Conservation (phyloP, 2,329 filamentous ascomycete genomes). For the Macrophomina tecta region DNA sequence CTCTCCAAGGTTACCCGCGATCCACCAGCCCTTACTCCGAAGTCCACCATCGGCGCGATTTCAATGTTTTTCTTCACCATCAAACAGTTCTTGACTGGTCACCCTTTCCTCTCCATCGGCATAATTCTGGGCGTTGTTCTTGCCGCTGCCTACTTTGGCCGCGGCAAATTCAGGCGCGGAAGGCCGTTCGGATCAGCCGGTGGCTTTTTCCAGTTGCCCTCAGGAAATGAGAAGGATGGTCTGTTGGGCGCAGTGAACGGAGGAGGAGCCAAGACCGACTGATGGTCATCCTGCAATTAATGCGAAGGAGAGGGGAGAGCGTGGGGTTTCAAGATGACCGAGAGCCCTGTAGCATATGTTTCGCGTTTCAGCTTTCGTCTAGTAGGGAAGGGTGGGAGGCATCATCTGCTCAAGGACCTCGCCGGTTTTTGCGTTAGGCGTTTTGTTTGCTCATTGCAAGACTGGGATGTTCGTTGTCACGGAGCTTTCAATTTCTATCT, state of each 20-base stretch:
- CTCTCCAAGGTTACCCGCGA: constrained; percentile 72
- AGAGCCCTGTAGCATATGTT: constrained; percentile 19
- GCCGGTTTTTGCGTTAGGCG: constrained; percentile 13
- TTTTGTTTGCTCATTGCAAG: constrained; percentile 2
- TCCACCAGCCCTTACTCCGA: constrained; percentile 74
- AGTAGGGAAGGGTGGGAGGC: constrained; percentile 18
- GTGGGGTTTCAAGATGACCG: not conserved
- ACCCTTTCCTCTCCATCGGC: constrained; percentile 56
- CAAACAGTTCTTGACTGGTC: constrained; percentile 48
- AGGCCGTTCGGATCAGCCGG: constrained; percentile 34
- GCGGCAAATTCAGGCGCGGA: constrained; percentile 39
- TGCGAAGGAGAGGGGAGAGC: not conserved
- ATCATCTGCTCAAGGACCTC: not conserved
- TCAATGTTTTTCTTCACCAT: constrained; percentile 68
- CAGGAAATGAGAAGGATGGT: constrained; percentile 68
- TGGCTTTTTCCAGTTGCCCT: constrained; percentile 64
- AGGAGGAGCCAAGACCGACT: constrained; percentile 36
- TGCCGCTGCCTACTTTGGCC: constrained; percentile 48
- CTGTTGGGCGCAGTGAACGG: constrained; percentile 53
- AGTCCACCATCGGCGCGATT: constrained; percentile 76
- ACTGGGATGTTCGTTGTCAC: not conserved
- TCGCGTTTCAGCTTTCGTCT: constrained; percentile 15
- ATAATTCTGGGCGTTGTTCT: constrained; percentile 64
- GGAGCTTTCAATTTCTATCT: not conserved
- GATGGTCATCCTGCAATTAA: constrained; percentile 31